Conservation (phyloP, 2,329 filamentous ascomycete species). For the Sporothrix brasiliensis region DNA sequence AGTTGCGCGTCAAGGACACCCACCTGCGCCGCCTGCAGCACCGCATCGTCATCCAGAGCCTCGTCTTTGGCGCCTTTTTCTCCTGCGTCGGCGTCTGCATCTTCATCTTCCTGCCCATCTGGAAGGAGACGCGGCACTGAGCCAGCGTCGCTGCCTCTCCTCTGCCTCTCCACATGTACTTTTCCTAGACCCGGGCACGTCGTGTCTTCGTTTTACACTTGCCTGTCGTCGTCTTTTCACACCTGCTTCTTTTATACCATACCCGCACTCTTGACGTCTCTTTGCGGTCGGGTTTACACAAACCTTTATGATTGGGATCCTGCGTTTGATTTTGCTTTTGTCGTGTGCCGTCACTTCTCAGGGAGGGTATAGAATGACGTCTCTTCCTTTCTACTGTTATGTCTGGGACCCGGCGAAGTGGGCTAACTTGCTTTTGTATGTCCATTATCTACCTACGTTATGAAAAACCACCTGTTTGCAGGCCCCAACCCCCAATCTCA, state of each 20-base stretch:
- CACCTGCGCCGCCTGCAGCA: conserved; percentile 49
- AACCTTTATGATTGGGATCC: conserved; percentile 12
- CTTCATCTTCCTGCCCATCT: conserved; percentile 51
- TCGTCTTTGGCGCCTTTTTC: conserved; percentile 46
- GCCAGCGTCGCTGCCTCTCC: too few species aligned
- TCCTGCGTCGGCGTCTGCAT: conserved; percentile 45
- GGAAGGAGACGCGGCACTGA: conserved; percentile 41
- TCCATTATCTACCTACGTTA: background rate
- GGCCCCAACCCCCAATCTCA: background rate
- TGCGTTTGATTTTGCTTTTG: background rate
- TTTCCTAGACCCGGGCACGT: conserved; percentile 7
- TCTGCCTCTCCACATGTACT: background rate
- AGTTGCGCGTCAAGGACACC: conserved; percentile 50
- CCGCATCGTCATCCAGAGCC: conserved; percentile 50
- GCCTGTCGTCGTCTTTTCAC: background rate
- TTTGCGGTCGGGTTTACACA: background rate
- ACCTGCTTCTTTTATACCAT: background rate
- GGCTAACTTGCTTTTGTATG: background rate
- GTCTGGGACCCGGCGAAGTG: background rate
- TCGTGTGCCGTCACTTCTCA: background rate
- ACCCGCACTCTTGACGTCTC: conserved; percentile 12
- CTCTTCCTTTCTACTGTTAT: background rate
- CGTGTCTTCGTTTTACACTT: background rate
- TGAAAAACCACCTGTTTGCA: background rate
- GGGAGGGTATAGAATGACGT: background rate